phyloP scores from a whole-genome alignment of 2,329 filamentous ascomycete genomes.

The Phialemoniopsis sp. region DNA sequence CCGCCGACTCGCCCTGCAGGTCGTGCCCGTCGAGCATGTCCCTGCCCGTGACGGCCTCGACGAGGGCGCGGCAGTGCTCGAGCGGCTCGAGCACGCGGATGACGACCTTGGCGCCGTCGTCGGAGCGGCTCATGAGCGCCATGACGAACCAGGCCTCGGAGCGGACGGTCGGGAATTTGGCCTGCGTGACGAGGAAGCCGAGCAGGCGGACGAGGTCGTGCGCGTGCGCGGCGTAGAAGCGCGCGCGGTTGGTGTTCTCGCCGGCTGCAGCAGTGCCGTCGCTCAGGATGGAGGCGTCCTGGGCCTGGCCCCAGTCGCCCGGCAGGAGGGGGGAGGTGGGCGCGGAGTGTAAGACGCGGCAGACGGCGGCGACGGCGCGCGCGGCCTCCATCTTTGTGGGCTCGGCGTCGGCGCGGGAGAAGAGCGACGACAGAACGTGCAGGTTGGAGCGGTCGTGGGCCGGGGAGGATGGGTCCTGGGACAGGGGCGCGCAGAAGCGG shows the following conservation, averaged over 20 bases:
- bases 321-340: slow-evolving; percentile 18
- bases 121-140: slow-evolving; percentile 52
- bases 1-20: slow-evolving; percentile 4
- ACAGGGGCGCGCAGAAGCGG: slow-evolving; percentile 38
- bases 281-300: slow-evolving; percentile 10
- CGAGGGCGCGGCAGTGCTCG: slow-evolving; percentile 38
- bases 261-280: slow-evolving; percentile 1
- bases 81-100: slow-evolving; percentile 34
- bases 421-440: slow-evolving; percentile 32
- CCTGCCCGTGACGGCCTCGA: slow-evolving; percentile 44
- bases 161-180: slow-evolving; percentile 53
- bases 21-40: slow-evolving; percentile 17
- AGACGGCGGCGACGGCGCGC: slow-evolving; percentile 46
- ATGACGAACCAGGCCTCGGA: slow-evolving; percentile 61
- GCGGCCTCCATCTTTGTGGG: slow-evolving; percentile 58
- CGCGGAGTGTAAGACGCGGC: slow-evolving; percentile 48
- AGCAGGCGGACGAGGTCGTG: slow-evolving; percentile 35
- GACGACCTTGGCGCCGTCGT: slow-evolving; percentile 43
- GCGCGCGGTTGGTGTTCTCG: slow-evolving; percentile 12
- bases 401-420: slow-evolving; percentile 39
- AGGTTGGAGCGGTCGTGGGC: slow-evolving; percentile 26
- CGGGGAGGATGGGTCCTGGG: slow-evolving; percentile 26
- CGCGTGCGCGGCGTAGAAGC: slow-evolving; percentile 42
- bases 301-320: slow-evolving; percentile 25
- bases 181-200: slow-evolving; percentile 49